These are phyloP conservation scores for Pythium volutum DNA, from an alignment of 352 stramenopile genomes.

Conservation along the genomic window DNA sequence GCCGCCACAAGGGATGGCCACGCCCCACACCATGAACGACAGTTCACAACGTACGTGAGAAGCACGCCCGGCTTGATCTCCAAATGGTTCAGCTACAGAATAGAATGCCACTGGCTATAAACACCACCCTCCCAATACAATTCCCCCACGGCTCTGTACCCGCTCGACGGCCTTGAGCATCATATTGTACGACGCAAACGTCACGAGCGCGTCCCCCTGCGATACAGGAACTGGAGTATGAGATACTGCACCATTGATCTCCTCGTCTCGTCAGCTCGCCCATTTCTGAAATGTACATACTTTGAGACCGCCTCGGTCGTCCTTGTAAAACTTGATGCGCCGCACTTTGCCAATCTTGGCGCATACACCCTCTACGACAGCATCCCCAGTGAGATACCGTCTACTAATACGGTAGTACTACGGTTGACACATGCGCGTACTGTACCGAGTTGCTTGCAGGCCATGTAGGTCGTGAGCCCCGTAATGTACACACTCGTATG, in stretches of 20 bases:
- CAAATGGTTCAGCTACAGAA: slow-evolving; percentile 60
- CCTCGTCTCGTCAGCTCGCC: too few relatives aligned
- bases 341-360: slow-evolving; percentile 75
- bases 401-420: too few relatives aligned
- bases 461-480: slow-evolving; percentile 76
- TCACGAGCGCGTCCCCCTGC: slow-evolving; percentile 81
- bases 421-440: not conserved
- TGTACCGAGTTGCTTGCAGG: slow-evolving; percentile 77
- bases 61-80: slow-evolving; percentile 84
- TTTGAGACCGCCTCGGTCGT: slow-evolving; percentile 73
- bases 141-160: slow-evolving; percentile 27
- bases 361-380: slow-evolving; percentile 70
- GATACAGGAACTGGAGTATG: not conserved
- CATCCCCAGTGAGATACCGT: too few relatives aligned
- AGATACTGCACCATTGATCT: too few relatives aligned
- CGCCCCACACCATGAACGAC: not conserved
- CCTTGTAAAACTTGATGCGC: slow-evolving; percentile 86
- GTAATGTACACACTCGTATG: slow-evolving; percentile 82
- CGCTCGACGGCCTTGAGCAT: slow-evolving; percentile 68
- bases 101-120: not conserved
- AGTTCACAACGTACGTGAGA: slow-evolving; percentile 59
- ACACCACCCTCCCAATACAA: slow-evolving; percentile 11
- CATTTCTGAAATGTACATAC: slow-evolving; percentile 20
- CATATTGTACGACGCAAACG: slow-evolving; percentile 66
- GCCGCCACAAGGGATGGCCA: not conserved